A percentile compares a stretch with the other conserved stretches of the same genome.
These are phyloP conservation scores for Gelatoporia subvermispora DNA, from an alignment of 768 basidiomycete species.

Conservation along the genomic window DNA sequence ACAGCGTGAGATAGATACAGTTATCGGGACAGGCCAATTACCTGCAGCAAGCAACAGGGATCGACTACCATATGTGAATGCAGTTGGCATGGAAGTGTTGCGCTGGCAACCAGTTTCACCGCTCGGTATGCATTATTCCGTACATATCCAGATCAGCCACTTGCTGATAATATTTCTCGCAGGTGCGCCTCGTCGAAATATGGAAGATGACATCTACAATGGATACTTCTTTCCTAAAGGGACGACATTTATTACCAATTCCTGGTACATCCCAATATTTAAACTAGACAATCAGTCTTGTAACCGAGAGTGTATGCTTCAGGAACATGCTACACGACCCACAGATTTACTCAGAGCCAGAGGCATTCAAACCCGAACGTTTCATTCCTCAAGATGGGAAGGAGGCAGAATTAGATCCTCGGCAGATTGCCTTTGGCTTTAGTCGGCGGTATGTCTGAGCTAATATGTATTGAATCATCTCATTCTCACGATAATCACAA, in stretches of 20 bases:
- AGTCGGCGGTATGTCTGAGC: conserved; percentile 22
- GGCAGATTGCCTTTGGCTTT: conserved; percentile 28
- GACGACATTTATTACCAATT: conserved; percentile 7
- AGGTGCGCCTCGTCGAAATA: conserved; percentile 26
- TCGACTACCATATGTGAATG: conserved; percentile 12
- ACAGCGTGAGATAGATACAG: conserved; percentile 26
- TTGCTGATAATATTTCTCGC: not conserved
- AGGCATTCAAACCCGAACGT: conserved; percentile 2
- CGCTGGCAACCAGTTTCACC: conserved; percentile 31
- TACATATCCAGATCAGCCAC: too few relatives aligned
- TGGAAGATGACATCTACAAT: conserved; percentile 23
- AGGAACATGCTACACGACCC: conserved; percentile 22
- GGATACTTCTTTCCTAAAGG: conserved; percentile 28
- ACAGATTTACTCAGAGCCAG: conserved; percentile 2
- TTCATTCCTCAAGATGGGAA: conserved; percentile 1
- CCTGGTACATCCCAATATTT: conserved; percentile 1
- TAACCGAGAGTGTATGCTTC: not conserved
- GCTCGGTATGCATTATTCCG: conserved; percentile 14
- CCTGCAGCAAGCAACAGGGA: conserved; percentile 33
- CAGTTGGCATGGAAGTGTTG: conserved; percentile 25
- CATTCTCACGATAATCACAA: too few relatives aligned
- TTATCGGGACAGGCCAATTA: conserved; percentile 29
- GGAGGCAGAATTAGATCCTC: conserved; percentile 17
- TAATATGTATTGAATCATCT: not conserved
- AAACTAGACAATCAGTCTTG: not conserved